A percentile compares a stretch with the other conserved stretches of the same genome.
These are phyloP conservation scores for Camelina hispida DNA, from an alignment of 345 rosid species.

Conservation along the genomic window DNA sequence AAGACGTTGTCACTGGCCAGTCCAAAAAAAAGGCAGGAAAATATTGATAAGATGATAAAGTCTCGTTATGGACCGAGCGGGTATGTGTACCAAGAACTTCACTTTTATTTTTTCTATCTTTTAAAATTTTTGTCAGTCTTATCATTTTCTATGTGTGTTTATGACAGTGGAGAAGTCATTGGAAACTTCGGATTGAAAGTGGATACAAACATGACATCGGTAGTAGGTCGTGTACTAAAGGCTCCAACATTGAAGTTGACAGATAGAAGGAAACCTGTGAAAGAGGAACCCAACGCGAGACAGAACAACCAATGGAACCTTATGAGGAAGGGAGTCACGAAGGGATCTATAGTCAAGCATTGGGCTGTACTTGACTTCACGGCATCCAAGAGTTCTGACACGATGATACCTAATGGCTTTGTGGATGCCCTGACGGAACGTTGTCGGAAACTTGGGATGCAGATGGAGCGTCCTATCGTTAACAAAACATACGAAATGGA, in stretches of 20 bases:
- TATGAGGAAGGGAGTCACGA: conserved; percentile 56
- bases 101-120: neutral
- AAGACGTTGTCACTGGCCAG: conserved; percentile 56
- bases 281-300: conserved; percentile 52
- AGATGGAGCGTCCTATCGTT: conserved; percentile 55
- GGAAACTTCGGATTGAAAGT: conserved; percentile 71
- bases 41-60: conserved; percentile 56
- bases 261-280: conserved; percentile 44
- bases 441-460: conserved; percentile 62
- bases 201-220: conserved; percentile 63
- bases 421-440: conserved; percentile 48
- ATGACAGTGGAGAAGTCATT: conserved; percentile 60
- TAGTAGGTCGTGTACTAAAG: conserved; percentile 71
- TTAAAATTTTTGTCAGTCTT: neutral
- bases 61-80: conserved; percentile 67
- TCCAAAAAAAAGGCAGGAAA: conserved; percentile 50
- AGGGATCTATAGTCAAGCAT: conserved; percentile 59
- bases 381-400: conserved; percentile 28
- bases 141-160: neutral
- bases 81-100: conserved; percentile 49
- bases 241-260: conserved; percentile 71
- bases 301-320: conserved; percentile 76
- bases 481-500: conserved; percentile 48
- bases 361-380: conserved; percentile 89
- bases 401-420: conserved; percentile 41